These are phyloP conservation scores for Croton setiger DNA, from an alignment of 441 rosid genomes.

Conservation along the genomic window DNA sequence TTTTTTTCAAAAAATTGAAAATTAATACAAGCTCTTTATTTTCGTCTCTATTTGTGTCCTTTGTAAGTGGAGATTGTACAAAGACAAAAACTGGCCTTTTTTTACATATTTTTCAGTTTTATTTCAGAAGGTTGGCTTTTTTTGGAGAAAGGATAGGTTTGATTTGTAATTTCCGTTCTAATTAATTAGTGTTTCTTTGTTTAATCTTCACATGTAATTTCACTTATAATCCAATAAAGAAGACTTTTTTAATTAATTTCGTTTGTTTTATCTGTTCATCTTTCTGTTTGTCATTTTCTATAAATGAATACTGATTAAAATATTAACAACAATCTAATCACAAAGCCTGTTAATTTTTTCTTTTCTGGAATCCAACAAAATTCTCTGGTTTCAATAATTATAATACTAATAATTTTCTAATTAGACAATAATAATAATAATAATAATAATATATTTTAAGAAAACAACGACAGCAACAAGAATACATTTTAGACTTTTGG, in stretches of 20 bases:
- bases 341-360: no score
- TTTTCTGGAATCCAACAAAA: no score
- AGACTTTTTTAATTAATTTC: neutral
- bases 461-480: no score
- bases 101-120: neutral
- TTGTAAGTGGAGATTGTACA: neutral
- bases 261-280: neutral
- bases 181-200: slow-evolving; percentile 7
- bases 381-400: no score
- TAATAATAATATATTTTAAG: no score
- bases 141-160: neutral
- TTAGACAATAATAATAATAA: neutral
- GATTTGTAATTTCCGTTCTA: neutral
- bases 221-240: neutral
- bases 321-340: neutral
- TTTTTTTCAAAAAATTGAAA: no score
- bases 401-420: no score
- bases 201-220: neutral
- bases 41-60: neutral
- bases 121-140: neutral
- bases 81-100: neutral
- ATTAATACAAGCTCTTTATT: neutral
- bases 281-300: neutral
- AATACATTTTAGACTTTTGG: neutral
- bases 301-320: no score